A percentile compares a stretch with the other conserved stretches of the same genome.
phyloP scores from a whole-genome alignment of 176 grass and related monocot species.

The Oryza rufipogon region DNA sequence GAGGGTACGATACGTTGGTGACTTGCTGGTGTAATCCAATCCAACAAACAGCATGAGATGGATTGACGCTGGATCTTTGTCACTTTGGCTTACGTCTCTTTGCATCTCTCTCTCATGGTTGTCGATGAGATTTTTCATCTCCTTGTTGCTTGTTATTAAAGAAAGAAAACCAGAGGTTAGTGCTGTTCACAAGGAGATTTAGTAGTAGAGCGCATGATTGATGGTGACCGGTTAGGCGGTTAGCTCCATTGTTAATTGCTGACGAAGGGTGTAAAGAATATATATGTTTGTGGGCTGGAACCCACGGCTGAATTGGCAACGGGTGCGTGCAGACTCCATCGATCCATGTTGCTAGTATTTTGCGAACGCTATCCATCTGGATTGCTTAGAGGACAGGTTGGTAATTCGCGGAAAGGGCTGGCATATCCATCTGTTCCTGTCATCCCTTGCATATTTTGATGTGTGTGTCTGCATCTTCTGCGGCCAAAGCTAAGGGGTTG shows the following conservation, averaged over 20 bases:
- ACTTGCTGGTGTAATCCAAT: slow-evolving; percentile 7
- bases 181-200: slow-evolving; percentile 36
- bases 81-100: background rate
- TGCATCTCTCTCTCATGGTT: background rate
- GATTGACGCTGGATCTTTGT: background rate
- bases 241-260: slow-evolving; percentile 7
- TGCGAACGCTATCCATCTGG: slow-evolving; percentile 54
- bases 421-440: slow-evolving; percentile 37
- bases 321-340: background rate
- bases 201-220: slow-evolving; percentile 36
- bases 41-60: slow-evolving; percentile 16
- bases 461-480: slow-evolving; percentile 18
- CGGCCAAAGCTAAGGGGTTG: background rate
- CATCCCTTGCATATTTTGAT: slow-evolving; percentile 30
- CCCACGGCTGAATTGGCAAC: slow-evolving; percentile 8
- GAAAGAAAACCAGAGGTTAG: slow-evolving; percentile 15
- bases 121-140: background rate
- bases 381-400: slow-evolving; percentile 45
- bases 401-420: slow-evolving; percentile 39
- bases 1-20: background rate
- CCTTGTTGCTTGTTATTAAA: slow-evolving; percentile 44
- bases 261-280: background rate
- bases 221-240: slow-evolving; percentile 29
- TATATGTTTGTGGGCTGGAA: background rate
- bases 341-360: slow-evolving; percentile 23